phyloP scores from a whole-genome alignment of 495 filamentous ascomycete species.

The Neurospora sp. region DNA sequence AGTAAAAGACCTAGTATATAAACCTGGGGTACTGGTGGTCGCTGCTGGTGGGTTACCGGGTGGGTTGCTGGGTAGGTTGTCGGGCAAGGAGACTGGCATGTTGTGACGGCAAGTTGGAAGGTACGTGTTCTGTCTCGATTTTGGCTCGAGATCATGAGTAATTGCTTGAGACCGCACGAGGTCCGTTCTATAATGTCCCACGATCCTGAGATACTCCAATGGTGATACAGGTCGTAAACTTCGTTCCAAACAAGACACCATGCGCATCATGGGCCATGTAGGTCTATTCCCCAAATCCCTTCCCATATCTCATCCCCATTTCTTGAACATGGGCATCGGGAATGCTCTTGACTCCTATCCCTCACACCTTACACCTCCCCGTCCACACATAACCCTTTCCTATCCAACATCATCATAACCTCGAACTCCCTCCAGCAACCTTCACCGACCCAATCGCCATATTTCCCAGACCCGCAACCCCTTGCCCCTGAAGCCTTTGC shows the following conservation, averaged over 20 bases:
- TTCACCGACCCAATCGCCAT: neutral
- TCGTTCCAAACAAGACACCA: neutral
- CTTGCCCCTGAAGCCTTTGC: conserved; percentile 5
- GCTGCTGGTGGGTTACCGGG: neutral
- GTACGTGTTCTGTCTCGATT: neutral
- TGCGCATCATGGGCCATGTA: neutral
- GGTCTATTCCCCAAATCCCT: neutral
- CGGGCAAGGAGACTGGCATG: neutral
- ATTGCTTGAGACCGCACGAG: neutral
- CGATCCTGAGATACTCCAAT: neutral
- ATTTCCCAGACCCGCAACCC: conserved; percentile 2
- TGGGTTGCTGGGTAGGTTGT: neutral
- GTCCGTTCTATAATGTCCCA: neutral
- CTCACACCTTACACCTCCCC: neutral
- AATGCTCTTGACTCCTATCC: neutral
- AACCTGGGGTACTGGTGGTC: no score
- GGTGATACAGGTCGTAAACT: neutral
- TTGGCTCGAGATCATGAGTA: neutral
- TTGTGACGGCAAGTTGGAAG: neutral
- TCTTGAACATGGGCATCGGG: neutral
- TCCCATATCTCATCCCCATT: neutral
- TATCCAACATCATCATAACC: conserved; percentile 25
- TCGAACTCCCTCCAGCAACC: conserved; percentile 10
- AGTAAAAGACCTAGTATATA: no score
- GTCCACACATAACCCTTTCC: neutral